Evolutionary conservation across 2,329 filamentous ascomycete species (phyloP).

Genomic region (Penicillium sp.): DNA sequence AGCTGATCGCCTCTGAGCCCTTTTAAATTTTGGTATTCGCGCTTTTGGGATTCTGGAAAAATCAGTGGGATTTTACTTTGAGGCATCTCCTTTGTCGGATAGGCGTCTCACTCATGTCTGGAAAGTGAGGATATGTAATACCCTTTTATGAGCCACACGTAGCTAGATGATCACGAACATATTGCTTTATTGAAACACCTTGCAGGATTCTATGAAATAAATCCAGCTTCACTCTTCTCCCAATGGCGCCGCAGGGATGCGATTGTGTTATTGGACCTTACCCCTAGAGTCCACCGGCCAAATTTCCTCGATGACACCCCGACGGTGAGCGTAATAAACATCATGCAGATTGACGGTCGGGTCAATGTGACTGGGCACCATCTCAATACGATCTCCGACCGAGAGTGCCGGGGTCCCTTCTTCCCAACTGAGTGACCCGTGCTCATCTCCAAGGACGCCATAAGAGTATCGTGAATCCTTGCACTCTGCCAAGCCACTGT

Average conservation of each 20-base stretch:
- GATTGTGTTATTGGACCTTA: slow-evolving; percentile 50
- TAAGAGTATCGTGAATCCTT: slow-evolving; percentile 48
- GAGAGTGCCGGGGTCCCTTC: slow-evolving; percentile 40
- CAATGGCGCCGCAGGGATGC: neutral
- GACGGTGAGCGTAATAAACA: slow-evolving; percentile 52
- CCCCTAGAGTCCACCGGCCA: slow-evolving; percentile 55
- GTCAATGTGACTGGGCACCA: slow-evolving; percentile 58
- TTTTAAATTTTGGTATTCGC: neutral
- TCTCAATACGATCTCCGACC: slow-evolving; percentile 52
- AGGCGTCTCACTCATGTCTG: neutral
- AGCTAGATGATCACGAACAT: neutral
- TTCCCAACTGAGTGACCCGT: slow-evolving; percentile 51
- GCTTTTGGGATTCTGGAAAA: neutral
- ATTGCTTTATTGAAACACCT: neutral
- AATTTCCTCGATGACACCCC: slow-evolving; percentile 53
- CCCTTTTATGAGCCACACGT: neutral
- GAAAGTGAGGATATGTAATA: neutral
- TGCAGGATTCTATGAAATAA: neutral
- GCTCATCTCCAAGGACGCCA: slow-evolving; percentile 52
- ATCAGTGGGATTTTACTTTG: neutral
- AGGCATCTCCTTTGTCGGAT: neutral
- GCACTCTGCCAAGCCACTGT: slow-evolving; percentile 54
- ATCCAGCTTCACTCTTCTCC: too few species aligned
- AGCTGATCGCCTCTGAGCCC: neutral
- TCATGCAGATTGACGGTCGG: slow-evolving; percentile 57